Percentiles rank a stretch among this genome's conserved stretches.
Evolutionary conservation across 2,329 filamentous ascomycete species (phyloP).

Genomic region (Dothiorella sarmentorum): DNA sequence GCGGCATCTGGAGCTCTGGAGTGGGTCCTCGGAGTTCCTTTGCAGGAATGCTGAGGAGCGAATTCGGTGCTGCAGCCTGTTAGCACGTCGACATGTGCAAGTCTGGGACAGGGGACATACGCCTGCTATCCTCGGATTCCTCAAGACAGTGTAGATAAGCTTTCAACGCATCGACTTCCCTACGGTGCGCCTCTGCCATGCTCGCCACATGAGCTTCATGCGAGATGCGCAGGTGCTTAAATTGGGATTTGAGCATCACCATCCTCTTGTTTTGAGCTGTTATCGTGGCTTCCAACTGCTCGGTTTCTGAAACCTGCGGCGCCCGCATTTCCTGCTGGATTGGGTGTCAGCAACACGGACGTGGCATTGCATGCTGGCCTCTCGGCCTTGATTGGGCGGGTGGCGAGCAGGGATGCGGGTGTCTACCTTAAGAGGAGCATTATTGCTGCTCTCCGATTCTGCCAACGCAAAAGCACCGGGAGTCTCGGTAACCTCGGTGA

Average conservation of each 20-base stretch:
- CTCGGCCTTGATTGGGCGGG: neutral
- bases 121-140: constrained; percentile 23
- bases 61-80: neutral
- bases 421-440: constrained; percentile 7
- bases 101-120: neutral
- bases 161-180: constrained; percentile 38
- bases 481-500: constrained; percentile 10
- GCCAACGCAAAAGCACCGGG: constrained; percentile 2
- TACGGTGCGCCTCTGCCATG: constrained; percentile 37
- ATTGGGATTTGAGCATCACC: constrained; percentile 34
- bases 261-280: constrained; percentile 32
- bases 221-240: constrained; percentile 33
- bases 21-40: neutral
- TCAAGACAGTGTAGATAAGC: constrained; percentile 40
- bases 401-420: neutral
- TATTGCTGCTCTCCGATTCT: constrained; percentile 6
- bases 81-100: neutral
- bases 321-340: neutral
- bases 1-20: neutral
- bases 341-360: constrained; percentile 1
- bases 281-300: constrained; percentile 31
- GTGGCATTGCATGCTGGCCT: neutral
- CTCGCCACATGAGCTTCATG: constrained; percentile 40
- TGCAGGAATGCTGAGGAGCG: neutral
- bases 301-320: constrained; percentile 16